Conservation (phyloP, 768 basidiomycete genomes). For the Lentinula sp. region DNA sequence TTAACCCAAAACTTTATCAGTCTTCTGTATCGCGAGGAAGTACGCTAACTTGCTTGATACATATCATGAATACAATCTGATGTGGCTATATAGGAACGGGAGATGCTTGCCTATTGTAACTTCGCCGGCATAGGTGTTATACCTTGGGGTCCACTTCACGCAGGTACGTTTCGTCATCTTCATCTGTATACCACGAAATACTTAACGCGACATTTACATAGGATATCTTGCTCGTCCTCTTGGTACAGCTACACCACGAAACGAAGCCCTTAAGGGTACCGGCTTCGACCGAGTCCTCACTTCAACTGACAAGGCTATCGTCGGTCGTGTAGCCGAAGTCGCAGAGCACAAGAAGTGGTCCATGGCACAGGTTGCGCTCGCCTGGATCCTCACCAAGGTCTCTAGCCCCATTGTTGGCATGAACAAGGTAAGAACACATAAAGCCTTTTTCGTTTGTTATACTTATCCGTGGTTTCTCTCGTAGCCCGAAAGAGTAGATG, state of each 20-base stretch:
- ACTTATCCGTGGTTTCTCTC: background rate
- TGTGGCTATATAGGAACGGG: conserved; percentile 22
- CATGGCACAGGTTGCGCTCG: conserved; percentile 20
- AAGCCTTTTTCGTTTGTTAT: background rate
- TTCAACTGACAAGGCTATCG: conserved; percentile 5
- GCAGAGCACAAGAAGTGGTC: conserved; percentile 15
- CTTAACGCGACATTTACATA: background rate
- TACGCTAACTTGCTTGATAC: conserved; percentile 14
- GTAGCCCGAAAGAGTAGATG: conserved; percentile 8
- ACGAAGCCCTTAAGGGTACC: background rate
- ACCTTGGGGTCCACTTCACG: conserved; percentile 34
- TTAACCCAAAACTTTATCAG: conserved; percentile 15
- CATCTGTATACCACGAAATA: background rate
- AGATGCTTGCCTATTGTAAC: conserved; percentile 25
- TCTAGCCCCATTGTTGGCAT: conserved; percentile 7
- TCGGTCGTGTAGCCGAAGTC: conserved; percentile 15
- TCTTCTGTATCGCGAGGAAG: conserved; percentile 43
- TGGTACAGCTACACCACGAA: background rate
- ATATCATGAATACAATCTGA: background rate
- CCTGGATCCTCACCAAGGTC: conserved; percentile 23
- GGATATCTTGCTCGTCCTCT: background rate
- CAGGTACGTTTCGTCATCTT: background rate
- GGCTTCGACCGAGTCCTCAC: conserved; percentile 9
- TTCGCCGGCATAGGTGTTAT: conserved; percentile 28
- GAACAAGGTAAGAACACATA: background rate